phyloP scores from a whole-genome alignment of 1,139 yeast species.

The Saccharomyces hybrid region DNA sequence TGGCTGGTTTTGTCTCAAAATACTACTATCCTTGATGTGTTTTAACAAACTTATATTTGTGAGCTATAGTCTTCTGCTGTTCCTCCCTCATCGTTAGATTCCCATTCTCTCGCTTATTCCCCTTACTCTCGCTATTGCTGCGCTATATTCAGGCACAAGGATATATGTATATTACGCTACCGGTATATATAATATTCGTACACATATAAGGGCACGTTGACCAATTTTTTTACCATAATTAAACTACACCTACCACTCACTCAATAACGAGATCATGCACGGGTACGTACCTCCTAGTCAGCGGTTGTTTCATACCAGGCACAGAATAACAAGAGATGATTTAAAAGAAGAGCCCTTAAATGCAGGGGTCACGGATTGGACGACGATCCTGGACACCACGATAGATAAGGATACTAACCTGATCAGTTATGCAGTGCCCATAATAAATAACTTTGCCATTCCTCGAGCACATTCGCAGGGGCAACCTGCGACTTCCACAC shows the following conservation, averaged over 20 bases:
- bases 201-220: neutral
- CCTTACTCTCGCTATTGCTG: neutral
- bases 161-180: neutral
- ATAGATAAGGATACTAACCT: neutral
- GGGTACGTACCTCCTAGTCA: conserved; percentile 4
- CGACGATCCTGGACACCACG: conserved; percentile 1
- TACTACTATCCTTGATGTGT: neutral
- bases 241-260: neutral
- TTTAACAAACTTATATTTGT: neutral
- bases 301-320: conserved; percentile 4
- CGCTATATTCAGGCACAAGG: neutral
- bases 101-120: neutral
- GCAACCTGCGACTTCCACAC: neutral
- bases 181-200: neutral
- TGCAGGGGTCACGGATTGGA: conserved; percentile 1
- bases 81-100: neutral
- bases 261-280: neutral
- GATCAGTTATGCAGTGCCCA: conserved; percentile 3
- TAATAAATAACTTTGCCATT: neutral
- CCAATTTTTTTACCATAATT: neutral
- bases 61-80: neutral
- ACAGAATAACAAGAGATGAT: conserved; percentile 2
- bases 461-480: neutral
- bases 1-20: neutral
- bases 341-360: neutral